Evolutionary conservation across 192 early-diverging fungal species (phyloP).

Genomic region (Geosiphon pyriformis): DNA sequence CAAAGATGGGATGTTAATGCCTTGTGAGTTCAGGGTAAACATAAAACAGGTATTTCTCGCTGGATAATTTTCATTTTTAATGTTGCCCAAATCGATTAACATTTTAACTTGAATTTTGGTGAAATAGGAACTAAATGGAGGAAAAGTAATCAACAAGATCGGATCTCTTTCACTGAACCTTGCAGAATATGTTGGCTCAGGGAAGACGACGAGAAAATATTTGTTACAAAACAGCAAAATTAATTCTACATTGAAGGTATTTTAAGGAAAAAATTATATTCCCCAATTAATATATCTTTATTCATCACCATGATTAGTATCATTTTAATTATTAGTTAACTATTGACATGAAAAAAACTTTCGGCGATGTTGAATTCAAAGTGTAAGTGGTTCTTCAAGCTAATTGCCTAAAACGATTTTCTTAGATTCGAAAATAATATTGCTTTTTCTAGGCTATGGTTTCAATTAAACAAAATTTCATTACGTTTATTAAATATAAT

Average conservation of each 20-base stretch:
- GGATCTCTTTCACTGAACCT: conserved; percentile 72
- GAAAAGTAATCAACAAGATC: conserved; percentile 51
- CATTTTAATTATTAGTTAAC: conserved; percentile 28
- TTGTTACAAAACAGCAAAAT: conserved; percentile 67
- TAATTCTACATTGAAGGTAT: conserved; percentile 76
- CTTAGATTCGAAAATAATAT: too few relatives aligned
- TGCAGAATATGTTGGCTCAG: conserved; percentile 66
- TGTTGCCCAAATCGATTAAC: conserved; percentile 28
- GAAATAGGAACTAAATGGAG: conserved; percentile 54
- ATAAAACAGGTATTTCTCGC: conserved; percentile 57
- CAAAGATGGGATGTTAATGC: conserved; percentile 66
- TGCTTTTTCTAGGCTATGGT: too few relatives aligned
- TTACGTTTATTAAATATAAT: background rate
- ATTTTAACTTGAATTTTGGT: conserved; percentile 22
- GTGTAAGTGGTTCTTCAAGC: conserved; percentile 23
- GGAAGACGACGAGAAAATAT: conserved; percentile 47
- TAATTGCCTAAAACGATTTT: background rate
- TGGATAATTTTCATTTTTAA: background rate
- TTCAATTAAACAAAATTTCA: too few relatives aligned
- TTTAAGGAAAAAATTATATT: too few relatives aligned
- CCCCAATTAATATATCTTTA: background rate
- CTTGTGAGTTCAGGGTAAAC: conserved; percentile 66
- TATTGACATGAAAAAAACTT: conserved; percentile 32
- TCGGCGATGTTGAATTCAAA: conserved; percentile 24
- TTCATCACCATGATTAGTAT: background rate